Conservation (phyloP, 192 early-diverging fungal species). For the Neocallimastix lanati region DNA sequence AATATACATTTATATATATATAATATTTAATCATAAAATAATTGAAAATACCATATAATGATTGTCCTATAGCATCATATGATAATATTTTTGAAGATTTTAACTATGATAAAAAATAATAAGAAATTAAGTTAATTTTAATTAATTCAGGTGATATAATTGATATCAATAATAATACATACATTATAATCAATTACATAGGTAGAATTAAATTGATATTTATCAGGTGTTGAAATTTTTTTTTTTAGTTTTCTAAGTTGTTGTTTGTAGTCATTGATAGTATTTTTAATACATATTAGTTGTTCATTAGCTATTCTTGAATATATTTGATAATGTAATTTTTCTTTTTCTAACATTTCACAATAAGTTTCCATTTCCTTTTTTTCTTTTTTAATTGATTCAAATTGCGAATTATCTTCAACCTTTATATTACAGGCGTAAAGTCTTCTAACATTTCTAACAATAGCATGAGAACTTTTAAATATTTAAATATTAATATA, state of each 20-base stretch:
- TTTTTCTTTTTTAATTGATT: not conserved
- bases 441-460: not conserved
- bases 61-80: no score
- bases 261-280: no score
- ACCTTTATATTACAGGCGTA: not conserved
- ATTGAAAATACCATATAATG: no score
- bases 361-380: not conserved
- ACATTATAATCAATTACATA: not conserved
- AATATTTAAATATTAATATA: no score
- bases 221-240: not conserved
- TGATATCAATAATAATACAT: no score
- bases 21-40: no score
- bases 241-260: not conserved
- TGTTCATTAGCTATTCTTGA: not conserved
- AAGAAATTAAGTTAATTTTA: no score
- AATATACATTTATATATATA: no score
- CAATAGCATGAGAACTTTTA: not conserved
- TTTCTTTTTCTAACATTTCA: not conserved
- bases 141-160: no score
- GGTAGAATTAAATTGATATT: not conserved
- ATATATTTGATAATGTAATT: not conserved
- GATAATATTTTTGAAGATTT: no score
- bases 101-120: no score
- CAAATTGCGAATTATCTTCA: not conserved
- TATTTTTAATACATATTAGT: not conserved